Evolutionary conservation across 805 yeast genomes (phyloP).

Genomic region (Yarrowia bubula): DNA sequence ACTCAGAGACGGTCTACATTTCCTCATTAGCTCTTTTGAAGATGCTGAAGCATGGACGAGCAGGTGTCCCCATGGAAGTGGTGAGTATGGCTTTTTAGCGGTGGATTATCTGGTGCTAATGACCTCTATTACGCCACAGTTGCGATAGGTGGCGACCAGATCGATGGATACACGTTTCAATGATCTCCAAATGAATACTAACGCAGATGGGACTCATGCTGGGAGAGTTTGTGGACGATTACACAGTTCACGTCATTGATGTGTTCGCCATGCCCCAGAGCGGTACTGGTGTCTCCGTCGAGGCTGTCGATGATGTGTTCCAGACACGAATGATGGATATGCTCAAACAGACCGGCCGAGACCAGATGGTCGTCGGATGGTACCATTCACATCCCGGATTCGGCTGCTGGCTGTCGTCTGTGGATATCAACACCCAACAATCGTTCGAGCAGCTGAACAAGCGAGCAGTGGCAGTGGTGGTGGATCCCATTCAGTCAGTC

Average conservation of each 20-base stretch:
- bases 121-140: neutral
- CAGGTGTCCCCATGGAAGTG: constrained; percentile 71
- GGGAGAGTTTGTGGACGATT: constrained; percentile 97
- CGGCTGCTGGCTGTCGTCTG: constrained; percentile 99
- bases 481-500: constrained; percentile 97
- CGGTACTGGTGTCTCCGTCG: constrained; percentile 94
- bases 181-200: neutral
- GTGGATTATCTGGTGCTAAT: neutral
- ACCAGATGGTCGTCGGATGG: constrained; percentile 99
- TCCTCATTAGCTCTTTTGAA: constrained; percentile 92
- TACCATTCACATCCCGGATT: constrained; percentile 99
- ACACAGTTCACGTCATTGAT: constrained; percentile 94
- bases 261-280: constrained; percentile 99
- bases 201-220: constrained; percentile 88
- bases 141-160: constrained; percentile 3
- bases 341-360: constrained; percentile 98
- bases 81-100: constrained; percentile 30
- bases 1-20: constrained; percentile 93
- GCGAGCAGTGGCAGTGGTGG: constrained; percentile 96
- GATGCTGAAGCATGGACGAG: constrained; percentile 95
- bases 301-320: constrained; percentile 98
- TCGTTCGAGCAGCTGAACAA: constrained; percentile 94
- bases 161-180: neutral
- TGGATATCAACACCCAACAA: constrained; percentile 96
- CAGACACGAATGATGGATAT: constrained; percentile 99